Evolutionary conservation across 1,284 basidiomycete species (phyloP).

Genomic region (Porodaedalea pini): DNA sequence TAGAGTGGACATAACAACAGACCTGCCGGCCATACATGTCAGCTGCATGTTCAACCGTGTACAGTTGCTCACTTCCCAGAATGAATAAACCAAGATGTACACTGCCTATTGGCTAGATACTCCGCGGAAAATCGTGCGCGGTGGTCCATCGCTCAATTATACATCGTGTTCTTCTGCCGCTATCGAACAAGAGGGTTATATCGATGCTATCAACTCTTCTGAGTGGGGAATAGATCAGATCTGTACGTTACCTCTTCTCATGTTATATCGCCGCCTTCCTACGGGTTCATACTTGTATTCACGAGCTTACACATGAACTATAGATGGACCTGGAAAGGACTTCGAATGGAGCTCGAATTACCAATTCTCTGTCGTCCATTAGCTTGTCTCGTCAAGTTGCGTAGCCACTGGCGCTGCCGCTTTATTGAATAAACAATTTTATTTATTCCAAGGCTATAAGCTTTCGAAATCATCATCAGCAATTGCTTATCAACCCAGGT

Average conservation of each 20-base stretch:
- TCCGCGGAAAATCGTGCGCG: constrained; percentile 43
- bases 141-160: constrained; percentile 37
- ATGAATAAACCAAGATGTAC: too few species aligned
- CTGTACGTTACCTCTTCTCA: constrained; percentile 25
- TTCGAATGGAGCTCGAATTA: constrained; percentile 43
- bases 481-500: too few species aligned
- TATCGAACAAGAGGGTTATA: constrained; percentile 46
- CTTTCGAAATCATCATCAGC: too few species aligned
- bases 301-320: not conserved
- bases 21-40: constrained; percentile 40
- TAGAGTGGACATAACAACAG: constrained; percentile 42
- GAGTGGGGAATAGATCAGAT: constrained; percentile 44
- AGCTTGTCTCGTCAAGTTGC: not conserved
- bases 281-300: not conserved
- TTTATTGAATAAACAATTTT: too few species aligned
- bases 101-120: constrained; percentile 43
- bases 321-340: constrained; percentile 33
- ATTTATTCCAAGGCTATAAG: too few species aligned
- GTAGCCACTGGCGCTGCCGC: too few species aligned
- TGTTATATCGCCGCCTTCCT: not conserved
- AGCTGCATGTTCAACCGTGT: not conserved
- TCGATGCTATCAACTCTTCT: constrained; percentile 49
- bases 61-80: too few species aligned
- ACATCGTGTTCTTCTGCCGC: constrained; percentile 44
- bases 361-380: constrained; percentile 34